Base-by-base conservation (phyloP, 352 stramenopile species). In the Thalassiosira mediterranea region DNA sequence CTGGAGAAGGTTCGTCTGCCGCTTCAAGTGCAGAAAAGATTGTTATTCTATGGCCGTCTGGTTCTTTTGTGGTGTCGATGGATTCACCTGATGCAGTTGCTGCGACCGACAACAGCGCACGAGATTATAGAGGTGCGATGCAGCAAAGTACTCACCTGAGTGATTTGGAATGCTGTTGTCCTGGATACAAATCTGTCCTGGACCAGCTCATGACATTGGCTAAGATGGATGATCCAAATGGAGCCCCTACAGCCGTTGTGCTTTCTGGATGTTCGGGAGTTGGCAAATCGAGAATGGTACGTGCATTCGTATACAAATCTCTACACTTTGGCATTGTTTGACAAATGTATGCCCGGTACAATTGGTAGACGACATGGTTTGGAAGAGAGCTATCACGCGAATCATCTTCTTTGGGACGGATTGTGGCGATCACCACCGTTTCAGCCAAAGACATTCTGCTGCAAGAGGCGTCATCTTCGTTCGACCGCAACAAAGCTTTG, bases 221-320 rank as follows among this genome's bases (percentile, higher is more conserved):
- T 49, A 53, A 57, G 29, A 62, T 84, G 10, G 48, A 25, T 25
- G 26, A 64, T 51, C 19, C 47, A n/a, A 53, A 73, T 44, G 72
- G 37, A 37, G 38, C 70, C 7, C 73, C 81, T 5, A 73, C 83
- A 10, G 84, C 54, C 13, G 62, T 91, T 7, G n/a, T 91, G 1
- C 26, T 92, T 11, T 83, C 74, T 17, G 87, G 87, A 23, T 83
- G 76, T 76, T 37, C 76, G 23, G 84, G 84, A 49, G 84, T 92
- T 38, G 87, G 87, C 3, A 92, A 92, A 67, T 81, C 76, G 31
- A 77, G 76, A 53, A 68, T 92, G 69, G 58, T n/a, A n/a, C n/a
- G n/a, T n/a, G n/a, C n/a, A n/a, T n/a, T n/a, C n/a, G n/a, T n/a
- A n/a, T n/a, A n/a, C n/a, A n/a, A n/a, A n/a, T n/a, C n/a, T n/a